Base-by-base conservation (phyloP, 495 filamentous ascomycete species). In the Staphylotrichum tortipilum region DNA sequence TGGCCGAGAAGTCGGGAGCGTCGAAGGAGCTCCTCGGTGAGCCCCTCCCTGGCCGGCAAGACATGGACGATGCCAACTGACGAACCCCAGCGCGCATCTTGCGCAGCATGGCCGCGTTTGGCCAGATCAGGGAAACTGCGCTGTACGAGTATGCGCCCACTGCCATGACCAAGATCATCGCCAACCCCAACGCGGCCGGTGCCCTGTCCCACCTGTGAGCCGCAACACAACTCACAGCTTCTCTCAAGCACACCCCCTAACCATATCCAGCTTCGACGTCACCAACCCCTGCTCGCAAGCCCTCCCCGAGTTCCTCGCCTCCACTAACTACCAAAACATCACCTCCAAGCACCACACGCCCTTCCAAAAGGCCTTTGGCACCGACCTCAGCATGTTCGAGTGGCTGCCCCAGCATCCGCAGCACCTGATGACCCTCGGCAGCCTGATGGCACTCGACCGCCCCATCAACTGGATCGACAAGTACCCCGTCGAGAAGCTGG, bases 291-390 rank as follows among this genome's bases (percentile, higher is more conserved):
- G 14, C 12, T 18, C 15, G n/a, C 34, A 36, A 17, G 61, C 52
- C 3, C 52, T 70, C 18, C 72, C 71, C 3, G 51, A 57, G 0
- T 75, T 70, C 52, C 67, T 79, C 22, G 53, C 50, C 12, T 55
- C 66, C 33, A 73, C 50, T 3, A 55, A 57, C 4, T 78, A 75
- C 47, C 50, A 61, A 41, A 67, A 73, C 33, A 56, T 69, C n/a
- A 63, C 51, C 14, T 60, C 64, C 40, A 54, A 49, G 22, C 57
- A 44, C 2, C 38, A 72, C 14, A 72, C 65, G 0, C 44, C 66
- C 10, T 69, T 70, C 44, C 74, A 71, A 40, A 63, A 64, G 41
- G 70, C 61, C 23, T 65, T 66, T 50, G 57, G 72, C 9, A 78
- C 73, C 2, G 53, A 67, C 1, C 58, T 70, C 3, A 49, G 52